A percentile compares a stretch with the other conserved stretches of the same genome.
These are phyloP conservation scores for Senecio squalidus DNA, from an alignment of 140 eudicot genomes.

Conservation along the genomic window DNA sequence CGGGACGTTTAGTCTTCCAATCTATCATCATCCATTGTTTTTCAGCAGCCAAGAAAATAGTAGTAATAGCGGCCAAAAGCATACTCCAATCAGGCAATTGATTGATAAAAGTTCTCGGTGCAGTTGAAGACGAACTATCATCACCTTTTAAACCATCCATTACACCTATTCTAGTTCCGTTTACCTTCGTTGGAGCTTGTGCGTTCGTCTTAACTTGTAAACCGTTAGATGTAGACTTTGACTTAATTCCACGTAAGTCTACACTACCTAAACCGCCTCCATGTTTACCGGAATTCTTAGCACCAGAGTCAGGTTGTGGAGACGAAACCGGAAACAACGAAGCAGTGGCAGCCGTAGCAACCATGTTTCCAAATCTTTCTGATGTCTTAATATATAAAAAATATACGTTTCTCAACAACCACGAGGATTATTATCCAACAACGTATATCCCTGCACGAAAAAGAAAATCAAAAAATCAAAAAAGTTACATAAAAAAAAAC, in stretches of 20 bases:
- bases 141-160: slow-evolving; percentile 63
- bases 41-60: slow-evolving; percentile 94
- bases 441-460: slow-evolving; percentile 27
- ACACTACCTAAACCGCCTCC: slow-evolving; percentile 47
- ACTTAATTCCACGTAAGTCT: slow-evolving; percentile 52
- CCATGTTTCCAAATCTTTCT: slow-evolving; percentile 45
- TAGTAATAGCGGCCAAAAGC: slow-evolving; percentile 99
- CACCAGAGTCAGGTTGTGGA: slow-evolving; percentile 51
- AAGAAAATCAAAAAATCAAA: background rate
- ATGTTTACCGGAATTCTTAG: slow-evolving; percentile 40
- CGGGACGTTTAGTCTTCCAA: slow-evolving; percentile 93
- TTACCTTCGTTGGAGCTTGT: slow-evolving; percentile 84
- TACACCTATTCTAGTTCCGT: slow-evolving; percentile 62
- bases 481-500: background rate
- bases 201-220: slow-evolving; percentile 74
- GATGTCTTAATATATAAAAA: background rate
- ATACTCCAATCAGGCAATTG: slow-evolving; percentile 99
- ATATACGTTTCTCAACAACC: background rate
- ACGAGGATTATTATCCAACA: slow-evolving; percentile 2
- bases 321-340: slow-evolving; percentile 60
- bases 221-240: slow-evolving; percentile 48
- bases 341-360: slow-evolving; percentile 71
- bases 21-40: slow-evolving; percentile 99
- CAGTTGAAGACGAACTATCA: slow-evolving; percentile 46
- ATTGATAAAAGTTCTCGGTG: slow-evolving; percentile 88